A percentile compares a stretch with the other conserved stretches of the same genome.
Evolutionary conservation across 2,329 filamentous ascomycete genomes (phyloP).

Genomic region (Fusarium decemcellulare): DNA sequence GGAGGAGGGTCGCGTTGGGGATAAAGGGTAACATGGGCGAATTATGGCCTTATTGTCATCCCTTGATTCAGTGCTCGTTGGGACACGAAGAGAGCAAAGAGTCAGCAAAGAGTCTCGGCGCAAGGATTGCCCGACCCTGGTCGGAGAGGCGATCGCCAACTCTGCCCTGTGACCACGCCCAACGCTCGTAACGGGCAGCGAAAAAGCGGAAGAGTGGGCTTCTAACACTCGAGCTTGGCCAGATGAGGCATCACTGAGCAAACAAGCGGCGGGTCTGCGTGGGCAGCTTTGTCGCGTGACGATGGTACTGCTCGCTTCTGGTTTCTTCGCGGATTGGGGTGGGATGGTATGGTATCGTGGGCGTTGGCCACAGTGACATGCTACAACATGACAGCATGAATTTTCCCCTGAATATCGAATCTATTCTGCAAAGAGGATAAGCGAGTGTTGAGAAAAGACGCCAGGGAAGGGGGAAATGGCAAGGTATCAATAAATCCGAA

Average conservation of each 20-base stretch:
- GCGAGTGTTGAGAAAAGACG: slow-evolving; percentile 5
- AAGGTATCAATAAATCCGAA: background rate
- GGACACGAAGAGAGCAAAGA: background rate
- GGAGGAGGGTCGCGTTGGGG: slow-evolving; percentile 20
- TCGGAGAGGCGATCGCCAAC: slow-evolving; percentile 32
- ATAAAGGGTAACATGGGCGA: slow-evolving; percentile 8
- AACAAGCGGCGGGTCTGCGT: slow-evolving; percentile 29
- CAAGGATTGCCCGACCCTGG: slow-evolving; percentile 40
- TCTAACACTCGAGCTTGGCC: slow-evolving; percentile 31
- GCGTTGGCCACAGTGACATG: slow-evolving; percentile 7
- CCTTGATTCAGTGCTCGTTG: slow-evolving; percentile 4
- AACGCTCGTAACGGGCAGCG: slow-evolving; percentile 29
- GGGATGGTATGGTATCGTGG: background rate
- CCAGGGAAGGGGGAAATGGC: slow-evolving; percentile 20
- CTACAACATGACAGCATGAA: slow-evolving; percentile 14
- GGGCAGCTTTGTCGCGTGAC: slow-evolving; percentile 29
- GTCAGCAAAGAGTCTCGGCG: background rate
- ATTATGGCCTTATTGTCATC: slow-evolving; percentile 26
- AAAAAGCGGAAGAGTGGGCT: slow-evolving; percentile 38
- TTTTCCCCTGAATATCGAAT: slow-evolving; percentile 16
- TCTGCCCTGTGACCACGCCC: slow-evolving; percentile 40
- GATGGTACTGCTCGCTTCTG: slow-evolving; percentile 6
- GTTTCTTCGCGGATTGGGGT: background rate
- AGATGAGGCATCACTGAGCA: slow-evolving; percentile 38
- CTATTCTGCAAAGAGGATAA: slow-evolving; percentile 3